Conservation (phyloP, 2,329 filamentous ascomycete species). For the Ascocoryne sarcoides region DNA sequence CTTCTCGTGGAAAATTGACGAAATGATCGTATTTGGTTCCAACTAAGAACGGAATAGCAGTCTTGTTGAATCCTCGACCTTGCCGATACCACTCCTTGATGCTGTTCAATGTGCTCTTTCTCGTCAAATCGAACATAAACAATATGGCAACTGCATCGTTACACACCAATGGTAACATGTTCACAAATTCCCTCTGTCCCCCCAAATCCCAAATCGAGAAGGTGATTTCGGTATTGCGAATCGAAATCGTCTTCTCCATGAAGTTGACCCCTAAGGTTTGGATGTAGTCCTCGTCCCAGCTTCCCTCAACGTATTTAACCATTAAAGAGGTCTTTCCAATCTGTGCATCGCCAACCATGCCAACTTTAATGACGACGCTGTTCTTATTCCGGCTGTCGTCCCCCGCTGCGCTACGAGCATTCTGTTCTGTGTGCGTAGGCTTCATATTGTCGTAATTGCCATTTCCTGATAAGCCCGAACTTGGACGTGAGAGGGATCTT, state of each 20-base stretch:
- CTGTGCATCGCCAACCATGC: conserved; percentile 98
- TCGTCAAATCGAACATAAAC: conserved; percentile 98
- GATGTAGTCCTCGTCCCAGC: conserved; percentile 99
- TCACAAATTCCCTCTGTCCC: conserved; percentile 97
- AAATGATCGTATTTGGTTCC: conserved; percentile 99
- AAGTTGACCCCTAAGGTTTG: conserved; percentile 98
- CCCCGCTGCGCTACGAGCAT: conserved; percentile 20
- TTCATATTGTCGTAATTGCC: conserved; percentile 26
- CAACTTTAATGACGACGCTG: conserved; percentile 95
- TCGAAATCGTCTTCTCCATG: conserved; percentile 99
- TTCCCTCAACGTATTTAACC: conserved; percentile 99
- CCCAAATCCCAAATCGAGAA: conserved; percentile 99
- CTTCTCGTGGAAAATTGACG: conserved; percentile 94
- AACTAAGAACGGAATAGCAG: conserved; percentile 94
- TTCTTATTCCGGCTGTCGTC: conserved; percentile 36
- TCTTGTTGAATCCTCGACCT: conserved; percentile 98
- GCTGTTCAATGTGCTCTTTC: conserved; percentile 96
- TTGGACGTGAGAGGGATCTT: conserved; percentile 27
- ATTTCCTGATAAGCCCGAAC: conserved; percentile 26
- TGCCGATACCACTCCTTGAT: conserved; percentile 99
- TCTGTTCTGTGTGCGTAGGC: conserved; percentile 27
- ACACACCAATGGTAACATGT: conserved; percentile 98
- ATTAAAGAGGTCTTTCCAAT: conserved; percentile 98
- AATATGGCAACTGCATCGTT: conserved; percentile 97
- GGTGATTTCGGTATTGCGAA: conserved; percentile 98